phyloP scores from a whole-genome alignment of 352 stramenopile species.

The Aphanomyces invadans region DNA sequence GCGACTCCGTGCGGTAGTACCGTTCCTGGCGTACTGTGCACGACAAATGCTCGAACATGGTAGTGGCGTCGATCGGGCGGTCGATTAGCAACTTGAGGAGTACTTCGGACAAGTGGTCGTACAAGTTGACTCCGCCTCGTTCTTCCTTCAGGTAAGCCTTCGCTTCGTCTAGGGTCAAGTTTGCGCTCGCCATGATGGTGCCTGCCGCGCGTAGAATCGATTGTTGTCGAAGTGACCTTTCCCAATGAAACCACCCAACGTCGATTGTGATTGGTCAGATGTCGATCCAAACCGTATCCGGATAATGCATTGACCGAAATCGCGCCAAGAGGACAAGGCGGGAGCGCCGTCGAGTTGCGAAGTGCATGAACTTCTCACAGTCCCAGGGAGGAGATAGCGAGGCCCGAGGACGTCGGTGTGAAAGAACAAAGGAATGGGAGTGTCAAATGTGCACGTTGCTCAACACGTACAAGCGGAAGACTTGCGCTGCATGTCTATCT shows the following conservation, averaged over 20 bases:
- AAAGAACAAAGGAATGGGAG: conserved; percentile 24
- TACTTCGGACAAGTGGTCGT: conserved; percentile 80
- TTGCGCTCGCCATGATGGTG: conserved; percentile 12
- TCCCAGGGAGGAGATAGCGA: not conserved
- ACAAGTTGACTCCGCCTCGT: conserved; percentile 59
- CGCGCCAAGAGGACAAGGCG: conserved; percentile 17
- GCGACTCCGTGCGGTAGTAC: conserved; percentile 32
- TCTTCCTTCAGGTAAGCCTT: conserved; percentile 87
- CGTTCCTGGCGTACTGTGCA: conserved; percentile 75
- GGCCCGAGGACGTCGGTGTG: not conserved
- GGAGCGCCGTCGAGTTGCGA: not conserved
- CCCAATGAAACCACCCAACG: not conserved
- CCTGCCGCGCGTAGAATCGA: not conserved
- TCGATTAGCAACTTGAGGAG: conserved; percentile 83
- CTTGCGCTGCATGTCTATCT: conserved; percentile 12
- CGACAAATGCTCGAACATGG: conserved; percentile 84
- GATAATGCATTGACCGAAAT: conserved; percentile 1
- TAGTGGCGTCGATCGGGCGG: conserved; percentile 69
- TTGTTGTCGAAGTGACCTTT: not conserved
- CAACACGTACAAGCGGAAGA: conserved; percentile 23
- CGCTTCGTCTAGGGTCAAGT: conserved; percentile 66
- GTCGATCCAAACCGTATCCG: not conserved
- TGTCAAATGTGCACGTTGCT: conserved; percentile 21
- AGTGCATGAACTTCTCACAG: conserved; percentile 7
- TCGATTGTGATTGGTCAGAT: not conserved